These are phyloP conservation scores for Gentiana dahurica DNA, from an alignment of 257 asterid genomes.

Conservation along the genomic window DNA sequence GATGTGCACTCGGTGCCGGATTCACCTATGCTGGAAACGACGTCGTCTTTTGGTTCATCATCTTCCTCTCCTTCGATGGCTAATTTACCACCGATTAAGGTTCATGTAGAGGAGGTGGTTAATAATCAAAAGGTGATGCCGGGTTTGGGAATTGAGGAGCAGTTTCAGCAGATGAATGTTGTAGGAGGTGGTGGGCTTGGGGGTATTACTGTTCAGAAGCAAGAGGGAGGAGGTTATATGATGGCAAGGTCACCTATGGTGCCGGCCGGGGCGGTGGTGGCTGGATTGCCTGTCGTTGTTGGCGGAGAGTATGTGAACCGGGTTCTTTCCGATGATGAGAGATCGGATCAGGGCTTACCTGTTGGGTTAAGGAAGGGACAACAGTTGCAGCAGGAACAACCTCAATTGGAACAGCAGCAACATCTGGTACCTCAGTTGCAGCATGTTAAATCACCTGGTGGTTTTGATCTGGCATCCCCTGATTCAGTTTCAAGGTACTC, in stretches of 20 bases:
- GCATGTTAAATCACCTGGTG: constrained; percentile 32
- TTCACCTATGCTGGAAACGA: constrained; percentile 70
- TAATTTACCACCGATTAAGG: constrained; percentile 74
- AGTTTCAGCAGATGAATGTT: constrained; percentile 50
- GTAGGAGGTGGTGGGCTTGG: constrained; percentile 21
- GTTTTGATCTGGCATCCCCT: constrained; percentile 64
- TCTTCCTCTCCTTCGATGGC: constrained; percentile 63
- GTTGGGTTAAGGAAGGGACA: constrained; percentile 34
- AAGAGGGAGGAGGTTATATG: constrained; percentile 37
- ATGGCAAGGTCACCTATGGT: constrained; percentile 4
- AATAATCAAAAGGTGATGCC: constrained; percentile 22
- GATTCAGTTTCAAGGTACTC: constrained; percentile 83
- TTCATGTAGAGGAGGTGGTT: constrained; percentile 50
- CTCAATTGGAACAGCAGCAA: constrained; percentile 33
- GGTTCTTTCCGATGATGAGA: constrained; percentile 59
- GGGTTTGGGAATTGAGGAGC: constrained; percentile 66
- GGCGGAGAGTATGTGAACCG: constrained; percentile 50
- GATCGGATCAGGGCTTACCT: constrained; percentile 52
- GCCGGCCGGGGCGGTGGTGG: constrained; percentile 19
- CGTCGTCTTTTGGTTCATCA: constrained; percentile 83
- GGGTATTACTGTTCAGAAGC: constrained; percentile 26
- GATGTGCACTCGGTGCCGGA: constrained; percentile 78
- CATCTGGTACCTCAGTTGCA: constrained; percentile 44
- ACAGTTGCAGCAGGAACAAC: constrained; percentile 41
- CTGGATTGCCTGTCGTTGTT: constrained; percentile 43